Conservation (phyloP, 2,329 filamentous ascomycete genomes). For the Alternaria conjuncta region DNA sequence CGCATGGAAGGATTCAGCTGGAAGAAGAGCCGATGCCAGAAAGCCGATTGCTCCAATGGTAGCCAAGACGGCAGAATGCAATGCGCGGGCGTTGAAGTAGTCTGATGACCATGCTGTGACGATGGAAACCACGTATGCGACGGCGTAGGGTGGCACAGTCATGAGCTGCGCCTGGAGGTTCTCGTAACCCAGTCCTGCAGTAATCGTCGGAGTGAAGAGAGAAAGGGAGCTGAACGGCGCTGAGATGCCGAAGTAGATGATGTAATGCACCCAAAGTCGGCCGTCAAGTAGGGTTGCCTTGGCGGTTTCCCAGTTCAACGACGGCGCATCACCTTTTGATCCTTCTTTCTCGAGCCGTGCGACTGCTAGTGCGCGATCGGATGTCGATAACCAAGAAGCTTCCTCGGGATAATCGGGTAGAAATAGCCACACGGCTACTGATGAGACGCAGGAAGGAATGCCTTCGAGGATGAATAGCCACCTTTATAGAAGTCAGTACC, state of each 20-base stretch:
- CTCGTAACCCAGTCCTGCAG: constrained; percentile 62
- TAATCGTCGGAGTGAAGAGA: constrained; percentile 69
- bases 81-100: constrained; percentile 48
- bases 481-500: neutral
- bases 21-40: constrained; percentile 68
- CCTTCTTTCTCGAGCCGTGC: constrained; percentile 54
- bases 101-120: constrained; percentile 27
- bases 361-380: constrained; percentile 48
- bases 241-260: constrained; percentile 38
- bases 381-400: constrained; percentile 52
- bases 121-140: constrained; percentile 61
- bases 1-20: constrained; percentile 62
- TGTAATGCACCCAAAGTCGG: constrained; percentile 61
- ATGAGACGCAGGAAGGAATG: constrained; percentile 27
- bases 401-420: constrained; percentile 59
- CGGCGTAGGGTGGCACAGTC: constrained; percentile 71
- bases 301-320: constrained; percentile 56
- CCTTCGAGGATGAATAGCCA: constrained; percentile 35
- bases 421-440: constrained; percentile 51
- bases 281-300: constrained; percentile 57
- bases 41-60: constrained; percentile 62
- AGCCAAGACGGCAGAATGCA: constrained; percentile 54
- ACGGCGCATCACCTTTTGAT: constrained; percentile 44
- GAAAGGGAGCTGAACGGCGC: constrained; percentile 52
- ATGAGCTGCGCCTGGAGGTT: constrained; percentile 68